Percentiles rank a stretch among this genome's conserved stretches.
These are phyloP conservation scores for Angophora floribunda DNA, from an alignment of 345 rosid species.

Conservation along the genomic window DNA sequence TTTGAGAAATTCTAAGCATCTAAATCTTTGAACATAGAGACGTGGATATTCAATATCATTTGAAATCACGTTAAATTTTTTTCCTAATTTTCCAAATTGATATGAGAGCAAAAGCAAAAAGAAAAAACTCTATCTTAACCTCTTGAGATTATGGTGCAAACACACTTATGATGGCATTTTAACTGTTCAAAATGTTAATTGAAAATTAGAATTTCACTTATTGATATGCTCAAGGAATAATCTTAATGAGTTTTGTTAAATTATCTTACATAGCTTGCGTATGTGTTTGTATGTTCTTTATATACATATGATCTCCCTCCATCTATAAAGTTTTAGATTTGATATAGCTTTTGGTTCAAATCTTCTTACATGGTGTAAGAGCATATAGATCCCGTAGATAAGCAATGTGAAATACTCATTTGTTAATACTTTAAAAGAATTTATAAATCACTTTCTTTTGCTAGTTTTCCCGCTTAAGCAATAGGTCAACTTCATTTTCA, in stretches of 20 bases:
- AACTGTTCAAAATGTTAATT: neutral
- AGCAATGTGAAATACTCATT: neutral
- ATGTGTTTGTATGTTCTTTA: neutral
- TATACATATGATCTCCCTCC: neutral
- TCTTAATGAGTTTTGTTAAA: neutral
- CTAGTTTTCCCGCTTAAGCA: neutral
- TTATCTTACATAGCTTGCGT: rapidly evolving
- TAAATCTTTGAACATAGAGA: neutral
- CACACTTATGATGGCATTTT: neutral
- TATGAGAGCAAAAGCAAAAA: neutral
- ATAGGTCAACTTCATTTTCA: neutral
- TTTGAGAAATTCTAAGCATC: neutral
- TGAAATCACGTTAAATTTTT: neutral
- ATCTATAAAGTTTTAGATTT: neutral
- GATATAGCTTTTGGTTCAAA: neutral
- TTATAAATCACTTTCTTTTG: neutral
- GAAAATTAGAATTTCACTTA: neutral
- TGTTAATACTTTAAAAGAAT: neutral
- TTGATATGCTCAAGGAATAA: neutral
- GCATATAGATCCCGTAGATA: neutral
- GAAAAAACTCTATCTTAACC: neutral
- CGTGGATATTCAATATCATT: neutral
- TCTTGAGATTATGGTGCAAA: neutral
- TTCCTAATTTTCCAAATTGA: neutral
- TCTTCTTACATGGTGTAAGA: neutral